Conservation (phyloP, 148 eudicot species). For the Camellia japonica region DNA sequence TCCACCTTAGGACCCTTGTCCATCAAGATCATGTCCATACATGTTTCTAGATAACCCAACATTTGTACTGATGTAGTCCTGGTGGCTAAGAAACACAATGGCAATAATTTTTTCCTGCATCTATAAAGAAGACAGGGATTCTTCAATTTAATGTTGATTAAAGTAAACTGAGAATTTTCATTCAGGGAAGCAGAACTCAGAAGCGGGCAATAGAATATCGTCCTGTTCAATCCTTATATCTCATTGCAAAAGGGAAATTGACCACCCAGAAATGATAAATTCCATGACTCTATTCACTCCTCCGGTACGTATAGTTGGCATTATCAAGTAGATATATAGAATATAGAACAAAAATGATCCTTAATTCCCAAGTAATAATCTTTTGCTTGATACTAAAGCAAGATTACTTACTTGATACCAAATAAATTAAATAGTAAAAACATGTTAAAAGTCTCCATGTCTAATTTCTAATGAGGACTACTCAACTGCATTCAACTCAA, state of each 20-base stretch:
- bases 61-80: neutral
- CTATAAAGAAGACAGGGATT: neutral
- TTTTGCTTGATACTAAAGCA: neutral
- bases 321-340: neutral
- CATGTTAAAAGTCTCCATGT: neutral
- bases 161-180: neutral
- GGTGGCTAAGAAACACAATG: neutral
- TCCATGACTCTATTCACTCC: neutral
- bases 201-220: neutral
- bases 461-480: neutral
- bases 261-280: neutral
- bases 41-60: neutral
- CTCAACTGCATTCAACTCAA: neutral
- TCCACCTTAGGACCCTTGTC: neutral
- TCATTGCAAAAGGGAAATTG: neutral
- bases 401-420: neutral
- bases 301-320: neutral
- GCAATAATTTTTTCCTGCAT: neutral
- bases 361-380: too few relatives aligned
- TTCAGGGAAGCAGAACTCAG: neutral
- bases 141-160: neutral
- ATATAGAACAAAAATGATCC: neutral
- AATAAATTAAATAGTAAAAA: neutral
- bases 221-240: neutral
- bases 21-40: neutral